These are phyloP conservation scores for Nicotiana obtusifolia DNA, from an alignment of 257 asterid genomes.

Conservation along the genomic window DNA sequence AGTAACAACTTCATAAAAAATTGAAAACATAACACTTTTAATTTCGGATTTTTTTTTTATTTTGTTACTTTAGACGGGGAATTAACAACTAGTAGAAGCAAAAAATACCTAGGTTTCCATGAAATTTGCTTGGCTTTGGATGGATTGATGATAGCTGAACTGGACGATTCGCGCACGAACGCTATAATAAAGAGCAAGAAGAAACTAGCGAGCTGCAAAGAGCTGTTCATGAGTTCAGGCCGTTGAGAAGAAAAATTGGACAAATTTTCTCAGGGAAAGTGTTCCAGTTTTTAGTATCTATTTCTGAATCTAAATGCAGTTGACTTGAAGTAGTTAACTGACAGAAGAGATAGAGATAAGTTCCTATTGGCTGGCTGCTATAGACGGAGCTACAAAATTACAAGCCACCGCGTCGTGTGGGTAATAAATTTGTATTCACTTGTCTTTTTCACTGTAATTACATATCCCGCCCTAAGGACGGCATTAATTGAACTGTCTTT, in stretches of 20 bases:
- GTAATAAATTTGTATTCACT: not conserved
- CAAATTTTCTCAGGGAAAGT: not conserved
- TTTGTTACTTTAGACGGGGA: not conserved
- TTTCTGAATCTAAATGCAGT: not conserved
- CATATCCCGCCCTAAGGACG: not conserved
- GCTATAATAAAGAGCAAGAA: conserved; percentile 42
- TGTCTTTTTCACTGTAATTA: not conserved
- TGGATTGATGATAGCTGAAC: conserved; percentile 72
- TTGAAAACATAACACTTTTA: not conserved
- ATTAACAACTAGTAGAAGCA: not conserved
- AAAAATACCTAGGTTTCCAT: conserved; percentile 74
- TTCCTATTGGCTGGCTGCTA: not conserved
- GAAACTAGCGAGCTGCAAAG: conserved; percentile 20
- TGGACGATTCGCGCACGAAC: conserved; percentile 35
- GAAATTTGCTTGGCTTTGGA: conserved; percentile 76
- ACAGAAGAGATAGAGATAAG: not conserved
- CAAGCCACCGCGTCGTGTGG: not conserved
- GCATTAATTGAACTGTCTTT: no score
- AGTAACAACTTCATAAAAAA: not conserved
- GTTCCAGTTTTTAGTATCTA: not conserved
- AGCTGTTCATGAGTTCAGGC: conserved; percentile 24
- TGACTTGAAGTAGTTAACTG: conserved; percentile 1
- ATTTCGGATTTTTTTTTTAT: not conserved
- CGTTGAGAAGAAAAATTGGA: not conserved
- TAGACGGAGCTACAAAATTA: not conserved